Conservation (phyloP, 2,329 filamentous ascomycete species). For the Arthroderma uncinatum region DNA sequence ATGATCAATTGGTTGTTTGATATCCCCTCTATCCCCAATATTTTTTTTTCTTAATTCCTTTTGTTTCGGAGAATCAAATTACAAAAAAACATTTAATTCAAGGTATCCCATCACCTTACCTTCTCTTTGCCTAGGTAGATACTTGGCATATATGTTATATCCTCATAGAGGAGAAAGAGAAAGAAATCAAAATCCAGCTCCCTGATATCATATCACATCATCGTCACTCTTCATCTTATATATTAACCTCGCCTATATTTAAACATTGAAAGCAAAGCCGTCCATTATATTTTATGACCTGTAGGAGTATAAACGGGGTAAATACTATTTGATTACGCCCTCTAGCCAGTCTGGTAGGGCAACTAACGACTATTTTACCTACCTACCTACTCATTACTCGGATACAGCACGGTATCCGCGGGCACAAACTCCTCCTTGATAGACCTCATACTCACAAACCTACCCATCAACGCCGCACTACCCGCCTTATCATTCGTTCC, state of each 20-base stretch:
- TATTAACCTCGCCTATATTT: no score
- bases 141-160: neutral
- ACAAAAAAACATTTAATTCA: neutral
- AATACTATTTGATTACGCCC: no score
- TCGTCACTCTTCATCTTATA: no score
- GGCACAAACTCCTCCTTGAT: conserved; percentile 66
- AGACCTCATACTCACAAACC: conserved; percentile 56
- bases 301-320: neutral
- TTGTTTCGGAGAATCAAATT: neutral
- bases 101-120: neutral
- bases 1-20: conserved; percentile 4
- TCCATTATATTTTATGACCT: no score
- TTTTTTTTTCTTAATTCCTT: neutral
- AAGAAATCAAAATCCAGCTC: neutral
- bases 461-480: conserved; percentile 50
- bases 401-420: conserved; percentile 54
- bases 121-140: conserved; percentile 3
- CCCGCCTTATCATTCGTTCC: conserved; percentile 67
- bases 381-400: conserved; percentile 50
- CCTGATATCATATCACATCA: neutral
- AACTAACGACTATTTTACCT: neutral
- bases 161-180: neutral
- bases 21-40: conserved; percentile 1
- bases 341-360: neutral
- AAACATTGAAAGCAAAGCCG: no score